Conservation (phyloP, 2,329 filamentous ascomycete species). For the Apiospora hydei region DNA sequence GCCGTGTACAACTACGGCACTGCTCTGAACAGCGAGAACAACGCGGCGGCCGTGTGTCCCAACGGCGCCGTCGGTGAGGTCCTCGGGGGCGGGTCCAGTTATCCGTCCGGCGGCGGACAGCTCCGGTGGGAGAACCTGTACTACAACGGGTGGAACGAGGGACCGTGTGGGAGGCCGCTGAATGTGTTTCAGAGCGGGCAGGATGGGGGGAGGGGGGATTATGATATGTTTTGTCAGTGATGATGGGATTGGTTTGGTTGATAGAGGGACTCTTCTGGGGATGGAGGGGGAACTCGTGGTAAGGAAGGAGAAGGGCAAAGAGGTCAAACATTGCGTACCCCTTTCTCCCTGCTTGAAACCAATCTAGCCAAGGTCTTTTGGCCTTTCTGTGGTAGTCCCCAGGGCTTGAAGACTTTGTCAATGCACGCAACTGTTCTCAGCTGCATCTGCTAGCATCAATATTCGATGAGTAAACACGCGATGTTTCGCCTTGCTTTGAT, state of each 20-base stretch:
- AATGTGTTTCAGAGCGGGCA: conserved; percentile 7
- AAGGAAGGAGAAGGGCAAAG: neutral
- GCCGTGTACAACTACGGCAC: conserved; percentile 17
- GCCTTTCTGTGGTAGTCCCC: too few relatives aligned
- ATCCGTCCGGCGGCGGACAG: neutral
- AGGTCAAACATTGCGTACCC: too few relatives aligned
- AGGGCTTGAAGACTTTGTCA: too few relatives aligned
- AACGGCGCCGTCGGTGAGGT: conserved; percentile 6
- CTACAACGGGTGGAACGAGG: conserved; percentile 23
- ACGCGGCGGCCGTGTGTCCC: conserved; percentile 11
- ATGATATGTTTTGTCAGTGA: neutral
- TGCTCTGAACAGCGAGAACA: neutral
- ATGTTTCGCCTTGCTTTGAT: too few relatives aligned
- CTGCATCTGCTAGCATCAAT: too few relatives aligned
- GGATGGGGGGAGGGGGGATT: neutral
- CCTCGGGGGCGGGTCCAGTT: neutral
- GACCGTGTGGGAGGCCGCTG: neutral
- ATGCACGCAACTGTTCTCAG: too few relatives aligned
- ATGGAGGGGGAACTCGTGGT: neutral
- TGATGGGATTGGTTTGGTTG: too few relatives aligned
- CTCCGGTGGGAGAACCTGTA: conserved; percentile 9
- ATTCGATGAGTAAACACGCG: too few relatives aligned
- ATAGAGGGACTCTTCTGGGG: neutral
- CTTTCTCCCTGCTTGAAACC: too few relatives aligned
- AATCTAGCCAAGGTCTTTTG: too few relatives aligned